Evolutionary conservation across 495 filamentous ascomycete genomes (phyloP), one percentile per base, ranked within the genome.

Genomic region (Penicillium soppii): DNA sequence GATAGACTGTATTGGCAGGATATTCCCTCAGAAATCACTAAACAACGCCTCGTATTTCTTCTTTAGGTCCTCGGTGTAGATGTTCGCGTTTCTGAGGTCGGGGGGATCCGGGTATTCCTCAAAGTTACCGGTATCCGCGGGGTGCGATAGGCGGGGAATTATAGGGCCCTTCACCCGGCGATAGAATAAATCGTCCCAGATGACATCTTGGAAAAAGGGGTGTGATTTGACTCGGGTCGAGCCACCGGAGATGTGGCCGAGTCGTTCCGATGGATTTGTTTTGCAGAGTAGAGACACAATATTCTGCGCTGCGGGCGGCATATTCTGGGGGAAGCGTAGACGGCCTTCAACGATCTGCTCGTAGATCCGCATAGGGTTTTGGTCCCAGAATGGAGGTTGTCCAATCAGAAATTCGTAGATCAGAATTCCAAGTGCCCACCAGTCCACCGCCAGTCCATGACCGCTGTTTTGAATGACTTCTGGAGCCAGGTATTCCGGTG

Each of bases 381-480:
- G 83, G 63, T 96, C 89, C 89, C 92, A 98, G 69, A 98, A 98
- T 2, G 94, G 94, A 5, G 94, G 94, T 60, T 96, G 95, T 29
- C 94, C 94, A 3, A 94, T 91, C 21, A 97, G 75, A 61, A 98
- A 96, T 64, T 98, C 94, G 67, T 95, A 97, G 47, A 97, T 90
- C 43, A 98, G 69, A 55, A 98, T 95, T 5, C 94, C 94, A 54
- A 97, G 76, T 6, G 94, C 95, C 94, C 94, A 98, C 94, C 94
- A 98, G 69, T 98, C 94, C n/a, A 98, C 94, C 1, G 94, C 92
- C 29, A 89, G 90, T 23, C 89, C 91, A 63, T 98, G 94, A 12
- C 91, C 92, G 62, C 91, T 92, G 66, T 91, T 95, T 56, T 92
- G 87, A 50, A 98, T 97, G 16, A 97, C 92, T 73, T 98, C 94